Evolutionary conservation across 345 rosid genomes (phyloP), one percentile per base, ranked within the genome.

Genomic region (Gossypium longicalyx): DNA sequence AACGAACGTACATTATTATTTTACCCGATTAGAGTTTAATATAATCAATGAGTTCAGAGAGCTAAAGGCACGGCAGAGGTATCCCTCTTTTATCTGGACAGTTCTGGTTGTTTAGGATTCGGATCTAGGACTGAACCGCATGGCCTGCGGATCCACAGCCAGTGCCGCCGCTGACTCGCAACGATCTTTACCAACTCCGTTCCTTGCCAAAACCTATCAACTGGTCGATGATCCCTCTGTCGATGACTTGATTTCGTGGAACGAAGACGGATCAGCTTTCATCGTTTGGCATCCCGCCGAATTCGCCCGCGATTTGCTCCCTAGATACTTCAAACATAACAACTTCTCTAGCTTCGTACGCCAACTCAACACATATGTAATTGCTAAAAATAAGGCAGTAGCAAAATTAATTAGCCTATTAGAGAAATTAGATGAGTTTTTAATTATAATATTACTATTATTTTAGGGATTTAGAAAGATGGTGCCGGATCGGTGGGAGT

Each of bases 271-370:
- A 77, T 82, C 97, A 2, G 83, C 90, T 12, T 94, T 94, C 81
- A 86, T 94, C 64, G 98, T 94, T 4, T 91, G 97, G 98, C 80
- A 89, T 2, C 97, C 98, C 17, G 97, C 97, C 9, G 98, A 94
- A 58, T 94, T 94, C 78, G 95, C 97, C 0, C 82, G 97, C 59
- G 98, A 94, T 85, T 86, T 94, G 85, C 90, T 94, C 19, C 98
- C 98, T 0, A 89, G 91, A 9, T 91, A 92, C 81, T 94, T 94
- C 83, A 94, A 94, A 80, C 98, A 94, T 62, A 94, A 94, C 53
- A 94, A 94, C 34, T 94, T 92, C 87, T 94, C 98, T 0, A 90
- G 97, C 80, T 94, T 94, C 67, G 98, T 94, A 56, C 97, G 98
- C 48, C 97, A 94, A 75, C 97, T 94, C 72, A 94, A 92, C 49